Percentiles rank a stretch among this genome's conserved stretches.
phyloP scores from a whole-genome alignment of 177 flowering plant genomes.

The Tripterygium wilfordii region DNA sequence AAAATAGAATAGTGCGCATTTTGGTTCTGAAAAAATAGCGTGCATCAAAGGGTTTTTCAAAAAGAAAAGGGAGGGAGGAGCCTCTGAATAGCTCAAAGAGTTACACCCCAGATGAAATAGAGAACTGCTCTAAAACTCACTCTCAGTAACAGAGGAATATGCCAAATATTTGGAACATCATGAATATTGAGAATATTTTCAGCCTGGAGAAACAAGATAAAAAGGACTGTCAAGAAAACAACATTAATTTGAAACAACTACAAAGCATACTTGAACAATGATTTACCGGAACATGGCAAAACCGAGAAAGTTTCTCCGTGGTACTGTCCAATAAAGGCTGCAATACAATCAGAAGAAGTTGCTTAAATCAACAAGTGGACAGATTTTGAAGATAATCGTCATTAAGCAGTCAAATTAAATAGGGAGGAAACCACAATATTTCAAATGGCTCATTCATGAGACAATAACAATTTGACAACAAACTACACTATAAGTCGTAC shows the following conservation, averaged over 20 bases:
- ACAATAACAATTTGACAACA: too few relatives aligned
- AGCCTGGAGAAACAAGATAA: constrained; percentile 31
- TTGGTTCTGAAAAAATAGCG: constrained; percentile 58
- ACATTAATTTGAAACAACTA: background rate
- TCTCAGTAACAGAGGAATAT: constrained; percentile 82
- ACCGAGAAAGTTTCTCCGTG: constrained; percentile 89
- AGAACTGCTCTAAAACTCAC: constrained; percentile 34
- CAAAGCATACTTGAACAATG: constrained; percentile 8
- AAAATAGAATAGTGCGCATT: constrained; percentile 83
- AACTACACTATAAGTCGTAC: too few relatives aligned
- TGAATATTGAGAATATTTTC: constrained; percentile 84
- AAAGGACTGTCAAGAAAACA: constrained; percentile 1
- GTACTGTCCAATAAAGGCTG: constrained; percentile 85
- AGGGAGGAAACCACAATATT: too few relatives aligned
- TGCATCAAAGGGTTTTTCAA: constrained; percentile 8
- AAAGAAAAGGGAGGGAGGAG: constrained; percentile 1
- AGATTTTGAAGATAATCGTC: background rate
- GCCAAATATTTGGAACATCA: constrained; percentile 99
- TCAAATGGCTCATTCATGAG: too few relatives aligned
- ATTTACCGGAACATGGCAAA: constrained; percentile 95
- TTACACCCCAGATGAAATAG: constrained; percentile 2
- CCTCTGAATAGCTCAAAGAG: constrained; percentile 1
- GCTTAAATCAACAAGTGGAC: background rate
- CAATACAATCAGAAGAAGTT: constrained; percentile 14
- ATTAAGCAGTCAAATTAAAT: background rate